Base-by-base conservation (phyloP, 31 red algal genomes). In the Odonthalia washingtoniensis region DNA sequence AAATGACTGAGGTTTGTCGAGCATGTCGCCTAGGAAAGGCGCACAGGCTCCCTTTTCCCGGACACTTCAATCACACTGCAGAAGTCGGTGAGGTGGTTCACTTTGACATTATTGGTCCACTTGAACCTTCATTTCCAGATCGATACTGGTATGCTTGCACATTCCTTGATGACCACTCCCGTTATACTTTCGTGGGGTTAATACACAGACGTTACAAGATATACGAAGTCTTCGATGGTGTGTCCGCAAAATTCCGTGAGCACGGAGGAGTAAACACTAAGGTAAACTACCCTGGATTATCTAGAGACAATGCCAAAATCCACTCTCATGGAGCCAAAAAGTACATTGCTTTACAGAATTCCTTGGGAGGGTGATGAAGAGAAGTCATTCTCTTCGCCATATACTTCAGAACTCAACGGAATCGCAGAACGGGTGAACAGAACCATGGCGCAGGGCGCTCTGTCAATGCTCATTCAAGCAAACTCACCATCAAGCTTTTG, bases 21-120 rank as follows among this genome's bases (percentile, higher is more conserved):
- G 27, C 84, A 64, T 87, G 84, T 78, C 84, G 34, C 0, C 73
- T 87, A 35, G n/a, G n/a, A n/a, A n/a, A n/a, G n/a, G n/a, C n/a
- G n/a, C n/a, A n/a, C n/a, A n/a, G n/a, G n/a, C n/a, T 57, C 49
- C 49, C 49, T 14, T 57, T 57, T 57, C 49, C 9, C 49, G 21
- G 49, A 9, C 49, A 57, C 21, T 57, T 57, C 49, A 57, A 21
- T 14, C 9, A 21, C 9, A 57, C 49, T 14, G 21, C 12, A 14
- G 12, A 57, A 14, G 49, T 57, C 21, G 49, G 49, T 9, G 49
- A 57, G 49, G 21, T 57, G 49, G 49, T 57, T 57, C 49, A 57
- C 21, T 57, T 21, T 14, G 49, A 57, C 21, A 57, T 57, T 57
- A 57, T 57, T 9, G 9, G 49, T 9, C 9, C 9, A 57, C 49